Conservation (phyloP, 129 eudicot genomes). For the Logfia minima region DNA sequence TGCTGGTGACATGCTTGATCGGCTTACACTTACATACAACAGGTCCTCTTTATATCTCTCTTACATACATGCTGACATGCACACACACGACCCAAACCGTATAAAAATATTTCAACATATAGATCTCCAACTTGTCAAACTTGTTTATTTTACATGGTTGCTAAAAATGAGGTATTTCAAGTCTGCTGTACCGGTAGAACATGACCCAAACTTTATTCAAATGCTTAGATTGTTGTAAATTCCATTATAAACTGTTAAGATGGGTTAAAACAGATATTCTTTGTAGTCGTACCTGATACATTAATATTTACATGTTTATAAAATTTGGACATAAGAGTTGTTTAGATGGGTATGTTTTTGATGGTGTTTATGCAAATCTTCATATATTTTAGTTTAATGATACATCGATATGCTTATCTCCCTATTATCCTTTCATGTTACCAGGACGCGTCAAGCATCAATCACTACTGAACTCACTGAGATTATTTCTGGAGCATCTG, state of each 20-base stretch:
- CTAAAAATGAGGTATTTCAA: too few relatives aligned
- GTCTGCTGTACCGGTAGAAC: too few relatives aligned
- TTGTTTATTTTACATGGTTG: too few relatives aligned
- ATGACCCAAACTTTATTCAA: neutral
- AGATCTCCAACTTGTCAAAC: neutral
- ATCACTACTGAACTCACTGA: conserved; percentile 91
- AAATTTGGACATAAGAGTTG: too few relatives aligned
- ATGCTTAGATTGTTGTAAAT: neutral
- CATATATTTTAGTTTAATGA: neutral
- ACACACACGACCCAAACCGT: neutral
- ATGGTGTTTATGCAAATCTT: neutral
- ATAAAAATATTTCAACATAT: neutral
- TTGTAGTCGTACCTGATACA: neutral
- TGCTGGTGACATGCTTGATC: conserved; percentile 99
- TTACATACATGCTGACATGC: conserved; percentile 8
- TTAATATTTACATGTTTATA: too few relatives aligned
- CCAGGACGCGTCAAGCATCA: conserved; percentile 98
- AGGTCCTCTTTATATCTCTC: conserved; percentile 56
- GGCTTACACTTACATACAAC: conserved; percentile 94
- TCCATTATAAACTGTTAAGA: neutral
- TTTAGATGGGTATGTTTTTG: neutral
- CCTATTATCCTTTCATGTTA: neutral
- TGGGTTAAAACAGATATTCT: neutral
- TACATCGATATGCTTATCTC: neutral
- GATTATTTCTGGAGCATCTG: conserved; percentile 98